Evolutionary conservation across 768 basidiomycete genomes (phyloP), one percentile per base, ranked within the genome.

Genomic region (Galerina sulciceps): DNA sequence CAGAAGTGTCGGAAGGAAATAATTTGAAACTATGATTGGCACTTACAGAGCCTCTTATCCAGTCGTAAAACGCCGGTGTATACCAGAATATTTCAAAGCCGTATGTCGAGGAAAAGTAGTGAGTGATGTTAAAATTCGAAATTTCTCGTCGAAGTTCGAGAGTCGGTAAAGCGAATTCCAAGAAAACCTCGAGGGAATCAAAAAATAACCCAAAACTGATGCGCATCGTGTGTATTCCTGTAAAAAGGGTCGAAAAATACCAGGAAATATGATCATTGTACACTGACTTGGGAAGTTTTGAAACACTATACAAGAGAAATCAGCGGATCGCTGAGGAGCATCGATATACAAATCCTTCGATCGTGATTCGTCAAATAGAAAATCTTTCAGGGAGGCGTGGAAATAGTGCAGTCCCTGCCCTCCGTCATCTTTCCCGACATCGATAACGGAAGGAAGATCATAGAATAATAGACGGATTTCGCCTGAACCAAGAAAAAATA

Each of bases 331-430:
- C 9, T 10, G 31, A 17, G 34, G 47, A 36, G 43, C 14, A 44
- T 44, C 43, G n/a, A 44, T 10, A 22, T 17, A 8, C 14, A 44
- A 18, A 6, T n/a, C 43, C 43, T 44, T 44, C 22, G 43, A 44
- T 10, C 43, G 43, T 10, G 17, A n/a, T 22, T 48, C 13, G 26
- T 61, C 60, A 14, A 55, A 9, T 4, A 58, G 46, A 34, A 54
- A 58, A 34, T 61, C 55, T 10, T 23, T 10, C 15, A 61, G 26
- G 2, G 60, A 61, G 13, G 59, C 59, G 18, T 60, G 55, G 41
- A 46, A 37, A 26, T 50, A 14, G 15, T 23, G 26, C 9, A 52
- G 11, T 4, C 17, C 4, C 1, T 11, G 11, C 10, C 26, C 14
- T 2, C 18, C 22, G 18, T 47, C 8, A 3, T 15, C 23, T 17